Evolutionary conservation across 1,284 basidiomycete genomes (phyloP).

Genomic region (Ganoderma meredithae): DNA sequence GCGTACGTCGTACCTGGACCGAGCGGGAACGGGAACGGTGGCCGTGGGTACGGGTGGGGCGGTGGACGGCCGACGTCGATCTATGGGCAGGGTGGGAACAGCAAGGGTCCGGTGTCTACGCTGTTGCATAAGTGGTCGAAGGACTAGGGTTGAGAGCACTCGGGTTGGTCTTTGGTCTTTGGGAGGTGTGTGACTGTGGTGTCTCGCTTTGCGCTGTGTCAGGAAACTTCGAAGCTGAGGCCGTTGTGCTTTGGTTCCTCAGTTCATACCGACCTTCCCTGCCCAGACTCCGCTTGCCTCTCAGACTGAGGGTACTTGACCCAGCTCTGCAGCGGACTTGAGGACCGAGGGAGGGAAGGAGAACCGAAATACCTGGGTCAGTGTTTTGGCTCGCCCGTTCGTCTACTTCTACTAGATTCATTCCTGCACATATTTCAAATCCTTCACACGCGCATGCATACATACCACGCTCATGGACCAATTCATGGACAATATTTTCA

Average conservation of each 20-base stretch:
- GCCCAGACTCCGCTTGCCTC: background rate
- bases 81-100: slow-evolving; percentile 3
- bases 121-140: slow-evolving; percentile 32
- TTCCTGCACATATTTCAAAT: background rate
- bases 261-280: background rate
- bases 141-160: slow-evolving; percentile 17
- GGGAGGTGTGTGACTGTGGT: background rate
- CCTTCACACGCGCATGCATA: background rate
- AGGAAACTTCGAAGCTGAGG: background rate
- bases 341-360: background rate
- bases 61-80: slow-evolving; percentile 15
- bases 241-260: background rate
- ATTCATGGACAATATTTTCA: background rate
- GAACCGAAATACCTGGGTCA: no score
- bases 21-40: background rate
- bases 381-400: background rate
- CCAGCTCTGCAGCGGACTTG: background rate
- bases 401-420: background rate
- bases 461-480: background rate
- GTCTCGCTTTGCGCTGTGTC: background rate
- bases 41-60: background rate
- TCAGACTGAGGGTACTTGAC: background rate
- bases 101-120: slow-evolving; percentile 29
- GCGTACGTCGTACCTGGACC: slow-evolving; percentile 6
- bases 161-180: background rate